Base-by-base conservation (phyloP, 164 flowering plant species). In the Pachysandra terminalis region DNA sequence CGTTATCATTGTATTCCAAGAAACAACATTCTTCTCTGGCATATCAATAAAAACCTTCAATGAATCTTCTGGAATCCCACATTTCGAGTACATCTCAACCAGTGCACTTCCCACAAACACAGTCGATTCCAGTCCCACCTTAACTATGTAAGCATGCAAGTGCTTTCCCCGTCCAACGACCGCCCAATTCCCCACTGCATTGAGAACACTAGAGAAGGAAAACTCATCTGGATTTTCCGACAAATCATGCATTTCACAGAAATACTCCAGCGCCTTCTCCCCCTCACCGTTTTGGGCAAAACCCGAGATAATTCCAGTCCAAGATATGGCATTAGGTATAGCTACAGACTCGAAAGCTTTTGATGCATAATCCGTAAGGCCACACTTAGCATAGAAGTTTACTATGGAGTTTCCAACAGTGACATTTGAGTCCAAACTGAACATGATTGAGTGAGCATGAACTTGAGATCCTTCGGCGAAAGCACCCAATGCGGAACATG, bases 1-100 rank as follows among this genome's bases (percentile, higher is more conserved):
- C 13, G 56, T 64, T 27, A 77, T 52, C 74, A 77, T 70, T 14
- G 80, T 59, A 59, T 77, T 77, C 77, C 80, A 77, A 67, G 76
- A 66, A 35, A 73, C 77, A 21, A 45, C 74, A 71, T 77, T 73
- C 65, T 70, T 73, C 59, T 63, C 69, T 0, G 74, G 72, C 69
- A 71, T 64, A 49, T 60, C 49, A 4, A 12, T 40, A 32, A 77
- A 77, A 16, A 77, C 61, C 32, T 61, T 73, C 13, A 45, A 26
- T 52, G 74, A 73, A 67, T 77, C 77, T 55, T 55, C 64, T 4
- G 57, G 49, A 28, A 70, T 45, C 27, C 80, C 80, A 60, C 74
- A 73, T 70, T 77, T 77, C 0, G 74, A 77, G 27, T 77, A 73
- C 74, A 77, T 68, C 66, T 73, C 77, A 59, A 77, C 56, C 59